Conservation (phyloP, 306 rosid species). For the Arachis stenosperma region DNA sequence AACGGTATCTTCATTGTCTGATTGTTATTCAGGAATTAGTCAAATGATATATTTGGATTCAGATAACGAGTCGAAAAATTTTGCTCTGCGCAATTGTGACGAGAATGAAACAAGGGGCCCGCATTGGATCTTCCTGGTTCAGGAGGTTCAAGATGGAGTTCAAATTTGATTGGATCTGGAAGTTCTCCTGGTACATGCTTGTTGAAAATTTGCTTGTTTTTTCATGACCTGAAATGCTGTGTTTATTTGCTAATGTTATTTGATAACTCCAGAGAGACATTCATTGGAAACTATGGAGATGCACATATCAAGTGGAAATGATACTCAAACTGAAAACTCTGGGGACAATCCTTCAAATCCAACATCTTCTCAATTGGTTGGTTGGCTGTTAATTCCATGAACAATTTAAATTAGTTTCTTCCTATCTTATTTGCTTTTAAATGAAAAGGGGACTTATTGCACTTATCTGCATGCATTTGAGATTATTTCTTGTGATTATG, state of each 20-base stretch:
- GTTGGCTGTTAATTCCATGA: conserved; percentile 22
- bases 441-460: not conserved
- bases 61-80: conserved; percentile 66
- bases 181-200: conserved; percentile 56
- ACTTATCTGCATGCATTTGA: conserved; percentile 4
- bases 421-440: conserved; percentile 1
- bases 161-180: conserved; percentile 36
- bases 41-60: conserved; percentile 88
- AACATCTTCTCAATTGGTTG: conserved; percentile 47
- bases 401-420: conserved; percentile 2
- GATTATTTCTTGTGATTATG: conserved; percentile 20
- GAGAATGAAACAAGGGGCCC: conserved; percentile 41
- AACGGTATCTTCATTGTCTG: conserved; percentile 9
- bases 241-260: conserved; percentile 17
- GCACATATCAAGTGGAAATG: conserved; percentile 45
- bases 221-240: conserved; percentile 27
- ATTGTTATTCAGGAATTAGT: conserved; percentile 56
- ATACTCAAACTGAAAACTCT: conserved; percentile 36
- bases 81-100: conserved; percentile 38
- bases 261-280: too few relatives aligned
- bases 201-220: conserved; percentile 26
- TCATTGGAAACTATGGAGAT: conserved; percentile 18
- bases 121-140: conserved; percentile 32
- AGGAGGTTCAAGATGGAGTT: conserved; percentile 48
- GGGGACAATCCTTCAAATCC: conserved; percentile 42